phyloP scores from a whole-genome alignment of 192 early-diverging fungal genomes.

The Oehlia diaphana region DNA sequence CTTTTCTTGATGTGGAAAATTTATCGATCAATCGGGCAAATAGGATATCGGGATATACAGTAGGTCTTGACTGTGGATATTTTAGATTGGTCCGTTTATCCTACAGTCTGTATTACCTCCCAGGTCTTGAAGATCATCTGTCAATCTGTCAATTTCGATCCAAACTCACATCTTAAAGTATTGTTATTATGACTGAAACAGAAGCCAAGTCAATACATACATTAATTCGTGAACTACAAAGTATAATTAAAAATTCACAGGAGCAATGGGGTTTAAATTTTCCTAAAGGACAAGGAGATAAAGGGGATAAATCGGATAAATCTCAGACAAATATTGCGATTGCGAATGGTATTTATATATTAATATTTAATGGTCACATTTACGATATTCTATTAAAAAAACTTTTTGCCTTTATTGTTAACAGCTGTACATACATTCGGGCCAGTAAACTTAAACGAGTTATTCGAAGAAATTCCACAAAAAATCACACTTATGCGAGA shows the following conservation, averaged over 20 bases:
- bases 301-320: neutral
- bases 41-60: too few relatives aligned
- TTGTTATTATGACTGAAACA: neutral
- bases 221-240: conserved; percentile 4
- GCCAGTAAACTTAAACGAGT: conserved; percentile 1
- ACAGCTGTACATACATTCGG: conserved; percentile 23
- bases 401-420: neutral
- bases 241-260: conserved; percentile 17
- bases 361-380: neutral
- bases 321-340: neutral
- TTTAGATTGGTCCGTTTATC: too few relatives aligned
- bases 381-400: neutral
- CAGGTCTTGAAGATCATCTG: too few relatives aligned
- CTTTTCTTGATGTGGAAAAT: too few relatives aligned
- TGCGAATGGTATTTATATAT: neutral
- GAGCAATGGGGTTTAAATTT: neutral
- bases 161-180: too few relatives aligned
- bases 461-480: conserved; percentile 12
- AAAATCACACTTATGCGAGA: conserved; percentile 9
- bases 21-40: too few relatives aligned
- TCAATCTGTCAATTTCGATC: too few relatives aligned
- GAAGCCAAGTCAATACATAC: neutral
- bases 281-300: too few relatives aligned
- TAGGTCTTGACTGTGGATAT: too few relatives aligned
- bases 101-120: too few relatives aligned